These are phyloP conservation scores for Amorphotheca resinae DNA, from an alignment of 495 filamentous ascomycete genomes.

Conservation along the genomic window DNA sequence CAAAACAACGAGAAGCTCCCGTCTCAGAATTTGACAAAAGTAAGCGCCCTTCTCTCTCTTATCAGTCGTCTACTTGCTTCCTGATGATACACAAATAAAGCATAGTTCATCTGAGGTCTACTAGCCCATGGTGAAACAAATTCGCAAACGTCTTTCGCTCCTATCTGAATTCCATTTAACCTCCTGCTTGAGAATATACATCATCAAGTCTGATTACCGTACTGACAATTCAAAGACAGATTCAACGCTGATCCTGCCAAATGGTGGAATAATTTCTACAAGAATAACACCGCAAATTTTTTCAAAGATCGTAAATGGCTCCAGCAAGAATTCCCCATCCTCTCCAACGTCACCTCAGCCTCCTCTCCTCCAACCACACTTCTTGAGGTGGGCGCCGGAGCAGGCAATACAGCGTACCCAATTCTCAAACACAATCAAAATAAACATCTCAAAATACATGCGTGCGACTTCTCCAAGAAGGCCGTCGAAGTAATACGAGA, in stretches of 20 bases:
- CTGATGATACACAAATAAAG: constrained; percentile 45
- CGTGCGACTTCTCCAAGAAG: constrained; percentile 85
- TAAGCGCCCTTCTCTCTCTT: constrained; percentile 23
- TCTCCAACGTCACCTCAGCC: constrained; percentile 53
- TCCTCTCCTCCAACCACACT: constrained; percentile 49
- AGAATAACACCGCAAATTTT: constrained; percentile 88
- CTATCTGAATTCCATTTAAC: constrained; percentile 37
- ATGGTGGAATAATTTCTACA: constrained; percentile 96
- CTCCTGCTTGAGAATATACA: background rate
- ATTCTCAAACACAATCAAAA: constrained; percentile 73
- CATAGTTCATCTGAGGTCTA: constrained; percentile 50
- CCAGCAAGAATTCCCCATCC: constrained; percentile 81
- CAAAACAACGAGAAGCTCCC: constrained; percentile 66
- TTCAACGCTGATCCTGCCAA: constrained; percentile 85
- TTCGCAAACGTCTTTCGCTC: constrained; percentile 47
- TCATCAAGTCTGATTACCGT: background rate
- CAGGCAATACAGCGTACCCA: constrained; percentile 92
- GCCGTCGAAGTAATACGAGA: constrained; percentile 79
- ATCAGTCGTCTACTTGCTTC: constrained; percentile 4
- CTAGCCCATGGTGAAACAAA: constrained; percentile 37
- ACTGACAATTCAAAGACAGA: constrained; percentile 25
- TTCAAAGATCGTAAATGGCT: constrained; percentile 99
- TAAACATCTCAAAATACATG: constrained; percentile 63
- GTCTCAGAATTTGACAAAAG: constrained; percentile 79
- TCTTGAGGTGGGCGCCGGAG: constrained; percentile 87